Percentiles rank a stretch among this genome's conserved stretches.
Evolutionary conservation across 805 yeast species (phyloP).

Genomic region (Cyberlindnera bimundalis): DNA sequence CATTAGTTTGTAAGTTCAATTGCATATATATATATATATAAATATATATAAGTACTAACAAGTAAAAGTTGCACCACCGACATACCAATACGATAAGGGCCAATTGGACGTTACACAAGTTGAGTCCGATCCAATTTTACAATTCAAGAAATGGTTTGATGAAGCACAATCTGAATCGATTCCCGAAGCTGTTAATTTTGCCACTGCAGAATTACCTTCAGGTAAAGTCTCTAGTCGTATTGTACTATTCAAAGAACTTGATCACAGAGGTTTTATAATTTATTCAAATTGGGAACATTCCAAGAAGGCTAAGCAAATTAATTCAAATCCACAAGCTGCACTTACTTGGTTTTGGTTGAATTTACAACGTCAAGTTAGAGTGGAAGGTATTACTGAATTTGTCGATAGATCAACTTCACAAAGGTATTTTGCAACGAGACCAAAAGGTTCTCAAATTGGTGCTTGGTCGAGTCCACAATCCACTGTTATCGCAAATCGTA

Average conservation of each 20-base stretch:
- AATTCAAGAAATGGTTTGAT: constrained; percentile 82
- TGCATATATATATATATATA: too few species aligned
- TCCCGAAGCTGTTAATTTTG: constrained; percentile 83
- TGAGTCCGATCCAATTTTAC: constrained; percentile 59
- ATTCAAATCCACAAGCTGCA: constrained; percentile 74
- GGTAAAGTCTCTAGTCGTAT: constrained; percentile 88
- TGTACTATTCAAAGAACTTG: constrained; percentile 87
- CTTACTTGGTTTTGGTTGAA: constrained; percentile 90
- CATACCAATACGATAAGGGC: constrained; percentile 79
- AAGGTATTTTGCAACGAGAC: constrained; percentile 80
- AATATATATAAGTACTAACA: background rate
- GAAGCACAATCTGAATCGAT: constrained; percentile 66
- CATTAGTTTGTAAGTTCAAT: constrained; percentile 24
- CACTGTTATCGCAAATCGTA: constrained; percentile 50
- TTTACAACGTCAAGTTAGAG: constrained; percentile 86
- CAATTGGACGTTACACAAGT: constrained; percentile 55
- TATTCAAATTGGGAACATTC: constrained; percentile 92
- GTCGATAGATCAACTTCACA: constrained; percentile 71
- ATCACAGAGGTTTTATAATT: constrained; percentile 75
- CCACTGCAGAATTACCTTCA: constrained; percentile 83
- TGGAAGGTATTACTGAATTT: constrained; percentile 80
- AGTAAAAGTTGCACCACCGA: constrained; percentile 65
- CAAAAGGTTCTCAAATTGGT: constrained; percentile 89
- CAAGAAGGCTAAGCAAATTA: constrained; percentile 71
- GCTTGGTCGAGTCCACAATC: constrained; percentile 98